A percentile compares a stretch with the other conserved stretches of the same genome.
Evolutionary conservation across 805 yeast species (phyloP).

Genomic region (Allodekkera sacchari): DNA sequence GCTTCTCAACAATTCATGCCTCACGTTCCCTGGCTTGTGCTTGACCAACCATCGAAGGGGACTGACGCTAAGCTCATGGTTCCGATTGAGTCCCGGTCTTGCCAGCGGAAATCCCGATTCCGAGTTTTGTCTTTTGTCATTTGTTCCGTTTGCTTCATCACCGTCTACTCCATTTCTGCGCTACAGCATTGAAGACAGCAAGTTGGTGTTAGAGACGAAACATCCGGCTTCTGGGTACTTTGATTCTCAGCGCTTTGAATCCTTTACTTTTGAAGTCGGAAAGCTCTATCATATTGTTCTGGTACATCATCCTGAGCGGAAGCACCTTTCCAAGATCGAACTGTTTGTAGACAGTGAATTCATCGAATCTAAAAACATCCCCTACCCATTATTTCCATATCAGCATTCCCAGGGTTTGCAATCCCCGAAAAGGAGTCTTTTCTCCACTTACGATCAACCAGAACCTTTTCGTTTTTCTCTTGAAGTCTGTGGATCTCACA

Average conservation of each 20-base stretch:
- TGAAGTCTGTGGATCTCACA: constrained; percentile 14
- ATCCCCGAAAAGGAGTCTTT: constrained; percentile 7
- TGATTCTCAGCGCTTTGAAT: constrained; percentile 17
- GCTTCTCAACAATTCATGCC: neutral
- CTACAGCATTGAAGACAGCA: constrained; percentile 7
- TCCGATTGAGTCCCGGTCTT: constrained; percentile 10
- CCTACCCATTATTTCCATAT: constrained; percentile 3
- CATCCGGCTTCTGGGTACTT: no score
- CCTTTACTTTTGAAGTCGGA: constrained; percentile 18
- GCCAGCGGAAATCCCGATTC: neutral
- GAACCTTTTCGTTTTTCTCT: constrained; percentile 3
- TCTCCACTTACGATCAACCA: no score
- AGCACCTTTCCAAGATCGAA: constrained; percentile 28
- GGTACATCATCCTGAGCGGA: constrained; percentile 15
- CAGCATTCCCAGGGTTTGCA: constrained; percentile 2
- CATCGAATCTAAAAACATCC: constrained; percentile 20
- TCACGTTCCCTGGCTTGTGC: constrained; percentile 3
- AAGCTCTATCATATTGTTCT: constrained; percentile 20
- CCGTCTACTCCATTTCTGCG: constrained; percentile 2
- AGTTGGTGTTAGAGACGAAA: constrained; percentile 9
- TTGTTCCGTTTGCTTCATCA: neutral
- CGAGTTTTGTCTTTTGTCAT: neutral
- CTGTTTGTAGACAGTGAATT: constrained; percentile 44
- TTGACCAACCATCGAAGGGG: constrained; percentile 10
- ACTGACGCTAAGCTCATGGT: constrained; percentile 20